Conservation (phyloP, 306 rosid species). For the Canavalia gladiata region DNA sequence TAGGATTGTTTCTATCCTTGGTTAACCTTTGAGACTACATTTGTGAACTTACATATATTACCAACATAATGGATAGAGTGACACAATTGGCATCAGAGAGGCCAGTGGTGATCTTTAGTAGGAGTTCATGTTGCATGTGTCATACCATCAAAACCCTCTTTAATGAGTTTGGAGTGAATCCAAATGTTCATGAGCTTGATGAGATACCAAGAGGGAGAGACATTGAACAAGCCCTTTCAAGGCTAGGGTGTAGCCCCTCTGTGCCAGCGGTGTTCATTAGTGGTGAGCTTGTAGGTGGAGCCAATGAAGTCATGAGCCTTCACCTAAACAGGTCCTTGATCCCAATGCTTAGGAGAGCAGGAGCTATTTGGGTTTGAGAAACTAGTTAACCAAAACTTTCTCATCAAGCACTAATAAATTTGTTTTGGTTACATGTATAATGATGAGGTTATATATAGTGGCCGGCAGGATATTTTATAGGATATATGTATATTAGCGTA, state of each 20-base stretch:
- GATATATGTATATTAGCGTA: constrained; percentile 19
- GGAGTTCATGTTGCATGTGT: constrained; percentile 84
- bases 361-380: constrained; percentile 87
- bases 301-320: constrained; percentile 94
- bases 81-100: constrained; percentile 79
- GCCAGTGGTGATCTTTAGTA: constrained; percentile 93
- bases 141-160: constrained; percentile 85
- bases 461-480: constrained; percentile 13
- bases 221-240: constrained; percentile 84
- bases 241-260: constrained; percentile 77
- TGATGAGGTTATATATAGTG: constrained; percentile 37
- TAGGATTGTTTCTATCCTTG: constrained; percentile 41
- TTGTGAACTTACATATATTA: background rate
- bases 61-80: constrained; percentile 71
- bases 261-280: constrained; percentile 96
- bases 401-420: background rate
- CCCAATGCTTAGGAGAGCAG: constrained; percentile 86
- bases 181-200: constrained; percentile 83
- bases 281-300: constrained; percentile 82
- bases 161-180: constrained; percentile 84
- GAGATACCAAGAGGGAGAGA: constrained; percentile 86
- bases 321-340: constrained; percentile 79
- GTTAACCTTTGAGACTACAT: constrained; percentile 15
- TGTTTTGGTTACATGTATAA: constrained; percentile 44
- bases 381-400: background rate